Percentiles rank a stretch among this genome's conserved stretches.
Evolutionary conservation across 306 rosid species (phyloP).

Genomic region (Prosopis cineraria): DNA sequence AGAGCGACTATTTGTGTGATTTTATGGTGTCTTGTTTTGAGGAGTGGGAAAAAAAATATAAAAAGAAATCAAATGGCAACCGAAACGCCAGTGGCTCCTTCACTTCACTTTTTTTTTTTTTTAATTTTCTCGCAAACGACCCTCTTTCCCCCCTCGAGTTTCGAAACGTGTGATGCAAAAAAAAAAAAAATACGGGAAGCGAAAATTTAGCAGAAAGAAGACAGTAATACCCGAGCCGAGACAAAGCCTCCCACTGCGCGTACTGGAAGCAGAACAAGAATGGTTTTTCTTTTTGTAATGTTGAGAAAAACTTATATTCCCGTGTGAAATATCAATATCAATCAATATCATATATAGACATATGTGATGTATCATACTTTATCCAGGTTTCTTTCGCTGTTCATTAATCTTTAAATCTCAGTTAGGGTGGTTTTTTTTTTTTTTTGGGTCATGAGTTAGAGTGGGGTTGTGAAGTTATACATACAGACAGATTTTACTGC

Average conservation of each 20-base stretch:
- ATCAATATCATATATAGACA: background rate
- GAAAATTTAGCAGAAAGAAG: background rate
- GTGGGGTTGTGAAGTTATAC: too few relatives aligned
- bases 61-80: background rate
- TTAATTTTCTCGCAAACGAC: background rate
- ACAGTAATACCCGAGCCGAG: background rate
- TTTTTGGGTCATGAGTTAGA: too few relatives aligned
- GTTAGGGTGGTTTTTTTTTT: too few relatives aligned
- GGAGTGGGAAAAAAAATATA: constrained; percentile 29
- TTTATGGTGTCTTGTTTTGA: constrained; percentile 33
- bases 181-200: background rate
- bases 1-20: constrained; percentile 34
- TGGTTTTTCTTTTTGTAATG: background rate
- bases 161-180: background rate
- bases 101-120: background rate
- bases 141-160: background rate
- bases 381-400: background rate
- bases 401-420: background rate
- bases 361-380: too few relatives aligned
- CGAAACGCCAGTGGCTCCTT: background rate
- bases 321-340: background rate
- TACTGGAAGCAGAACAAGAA: background rate
- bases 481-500: too few relatives aligned
- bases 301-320: background rate
- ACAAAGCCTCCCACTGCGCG: background rate